Conservation (phyloP, 192 early-diverging fungal genomes). For the Entrophospora sp. region DNA sequence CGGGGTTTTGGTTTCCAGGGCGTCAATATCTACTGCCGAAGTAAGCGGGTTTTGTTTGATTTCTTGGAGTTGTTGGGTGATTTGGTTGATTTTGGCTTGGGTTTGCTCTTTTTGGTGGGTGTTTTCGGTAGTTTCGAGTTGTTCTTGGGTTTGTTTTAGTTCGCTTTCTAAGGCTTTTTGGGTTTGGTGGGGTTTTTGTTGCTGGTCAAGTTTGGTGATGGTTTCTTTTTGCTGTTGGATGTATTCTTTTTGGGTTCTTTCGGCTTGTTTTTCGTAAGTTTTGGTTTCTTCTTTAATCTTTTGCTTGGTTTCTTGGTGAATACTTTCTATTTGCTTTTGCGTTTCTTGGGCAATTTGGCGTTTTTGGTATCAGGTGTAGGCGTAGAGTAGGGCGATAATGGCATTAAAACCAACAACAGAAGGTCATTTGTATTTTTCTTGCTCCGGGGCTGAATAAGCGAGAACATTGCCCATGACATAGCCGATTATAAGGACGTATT, state of each 20-base stretch:
- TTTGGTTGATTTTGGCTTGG: neutral
- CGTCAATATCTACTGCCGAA: too few species aligned
- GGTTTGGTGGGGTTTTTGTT: neutral
- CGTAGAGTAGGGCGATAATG: too few species aligned
- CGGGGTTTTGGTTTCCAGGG: neutral
- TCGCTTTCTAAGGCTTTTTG: neutral
- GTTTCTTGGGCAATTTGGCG: too few species aligned
- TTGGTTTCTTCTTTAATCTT: too few species aligned
- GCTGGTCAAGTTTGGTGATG: too few species aligned
- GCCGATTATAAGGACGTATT: conserved; percentile 1
- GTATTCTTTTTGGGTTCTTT: neutral
- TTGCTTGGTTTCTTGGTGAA: too few species aligned
- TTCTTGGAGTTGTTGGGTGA: neutral
- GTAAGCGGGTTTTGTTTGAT: neutral
- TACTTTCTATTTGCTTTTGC: too few species aligned
- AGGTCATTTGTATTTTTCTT: conserved; percentile 16
- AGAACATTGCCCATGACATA: neutral
- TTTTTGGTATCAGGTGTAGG: too few species aligned
- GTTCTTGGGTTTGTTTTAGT: neutral
- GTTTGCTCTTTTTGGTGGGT: neutral
- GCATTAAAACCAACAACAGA: neutral
- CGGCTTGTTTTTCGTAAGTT: too few species aligned
- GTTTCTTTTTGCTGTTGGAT: too few species aligned
- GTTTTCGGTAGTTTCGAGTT: neutral
- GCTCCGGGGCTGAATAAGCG: neutral